Evolutionary conservation across 2,329 filamentous ascomycete genomes (phyloP), one percentile per base, ranked within the genome.

Genomic region (Fusarium annulatum): DNA sequence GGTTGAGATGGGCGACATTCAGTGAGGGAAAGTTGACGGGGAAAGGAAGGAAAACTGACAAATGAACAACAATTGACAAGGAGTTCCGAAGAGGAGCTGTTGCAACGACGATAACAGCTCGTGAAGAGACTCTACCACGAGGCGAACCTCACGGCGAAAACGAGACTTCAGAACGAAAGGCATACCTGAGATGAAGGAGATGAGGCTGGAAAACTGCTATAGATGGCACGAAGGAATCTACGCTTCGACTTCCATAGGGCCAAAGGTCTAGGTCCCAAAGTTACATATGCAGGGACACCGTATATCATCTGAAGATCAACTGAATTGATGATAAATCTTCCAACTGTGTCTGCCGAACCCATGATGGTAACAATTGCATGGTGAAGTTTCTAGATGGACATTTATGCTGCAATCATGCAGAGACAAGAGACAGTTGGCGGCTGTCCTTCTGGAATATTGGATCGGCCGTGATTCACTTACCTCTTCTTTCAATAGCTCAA

Each of bases 1-100:
- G 75, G 78, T 76, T 41, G 76, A 67, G 26, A 79, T 78, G 77
- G 75, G 73, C 23, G 76, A 77, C 49, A 79, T 79, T 16, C 65
- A 79, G 67, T 80, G 46, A 75, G 16, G 39, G 6, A 21, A 2
- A 12, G 10, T 18, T 28, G 12, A 15, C 19, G 12, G 21, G n/a
- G 9, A 59, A 53, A 18, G 18, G 21, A 26, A 39, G 51, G 59
- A 19, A 41, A 63, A 23, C 57, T 3, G 18, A 58, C 43, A 34
- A 45, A 38, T 56, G 46, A 60, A 36, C 57, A 34, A 58, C 12
- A 14, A 6, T 21, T 6, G 16, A 48, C 10, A 7, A 42, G 33
- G n/a, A 45, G 46, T 33, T 28, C 18, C 28, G 21, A 49, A 30
- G 46, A 34, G n/a, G 28, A 39, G 42, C 41, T 28, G 36, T 26